Evolutionary conservation across 2,329 filamentous ascomycete species (phyloP).

Genomic region (Phaeosphaeriaceae sp.): DNA sequence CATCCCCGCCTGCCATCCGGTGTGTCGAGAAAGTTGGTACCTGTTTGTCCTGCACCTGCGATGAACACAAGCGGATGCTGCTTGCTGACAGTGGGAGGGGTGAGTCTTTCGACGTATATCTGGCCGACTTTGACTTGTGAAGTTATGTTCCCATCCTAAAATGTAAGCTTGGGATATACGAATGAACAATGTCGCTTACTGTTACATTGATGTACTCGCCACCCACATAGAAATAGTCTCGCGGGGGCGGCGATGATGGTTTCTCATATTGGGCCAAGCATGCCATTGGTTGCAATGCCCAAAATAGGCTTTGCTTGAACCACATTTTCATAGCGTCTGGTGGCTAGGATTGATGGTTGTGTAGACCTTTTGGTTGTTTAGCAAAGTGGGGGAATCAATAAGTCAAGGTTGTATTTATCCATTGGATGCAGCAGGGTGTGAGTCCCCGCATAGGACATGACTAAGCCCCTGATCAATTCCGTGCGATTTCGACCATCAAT

Average conservation of each 20-base stretch:
- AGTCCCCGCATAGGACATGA: background rate
- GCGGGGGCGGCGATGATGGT: background rate
- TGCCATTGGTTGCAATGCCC: background rate
- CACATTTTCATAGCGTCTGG: too few relatives aligned
- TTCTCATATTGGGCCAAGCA: background rate
- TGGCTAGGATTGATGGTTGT: too few relatives aligned
- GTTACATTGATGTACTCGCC: conserved; percentile 28
- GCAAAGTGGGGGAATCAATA: background rate
- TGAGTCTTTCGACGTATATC: conserved; percentile 35
- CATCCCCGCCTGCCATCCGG: conserved; percentile 58
- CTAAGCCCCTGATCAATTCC: background rate
- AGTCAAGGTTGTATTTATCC: background rate
- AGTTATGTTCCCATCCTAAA: conserved; percentile 12
- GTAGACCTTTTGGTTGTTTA: too few relatives aligned
- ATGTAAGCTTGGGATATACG: too few relatives aligned
- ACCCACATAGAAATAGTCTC: conserved; percentile 34
- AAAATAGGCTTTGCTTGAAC: too few relatives aligned
- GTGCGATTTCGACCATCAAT: too few relatives aligned
- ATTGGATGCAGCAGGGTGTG: background rate
- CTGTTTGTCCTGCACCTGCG: conserved; percentile 36
- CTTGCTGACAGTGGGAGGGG: conserved; percentile 10
- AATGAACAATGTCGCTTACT: conserved; percentile 7
- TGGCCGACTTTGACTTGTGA: conserved; percentile 22
- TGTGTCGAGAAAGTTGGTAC: conserved; percentile 51
- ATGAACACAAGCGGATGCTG: conserved; percentile 37